Percentiles rank a stretch among this genome's conserved stretches.
phyloP scores from a whole-genome alignment of 2,329 filamentous ascomycete species.

The Colletotrichum phormii region DNA sequence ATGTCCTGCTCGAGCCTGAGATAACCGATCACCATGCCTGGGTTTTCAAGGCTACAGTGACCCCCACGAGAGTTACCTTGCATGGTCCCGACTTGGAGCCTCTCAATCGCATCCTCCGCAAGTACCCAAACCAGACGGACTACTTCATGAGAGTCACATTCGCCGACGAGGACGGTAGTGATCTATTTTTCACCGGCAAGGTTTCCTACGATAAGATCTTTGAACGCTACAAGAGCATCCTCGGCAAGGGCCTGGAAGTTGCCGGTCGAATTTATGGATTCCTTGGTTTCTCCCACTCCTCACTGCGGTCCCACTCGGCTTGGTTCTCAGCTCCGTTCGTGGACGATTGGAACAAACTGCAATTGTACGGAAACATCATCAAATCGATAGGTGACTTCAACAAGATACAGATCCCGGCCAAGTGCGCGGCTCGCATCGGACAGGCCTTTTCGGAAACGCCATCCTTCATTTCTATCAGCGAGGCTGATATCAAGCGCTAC shows the following conservation, averaged over 20 bases:
- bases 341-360: slow-evolving; percentile 45
- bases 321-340: slow-evolving; percentile 70
- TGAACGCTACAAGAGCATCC: slow-evolving; percentile 68
- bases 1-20: slow-evolving; percentile 37
- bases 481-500: slow-evolving; percentile 46
- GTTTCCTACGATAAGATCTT: slow-evolving; percentile 62
- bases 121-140: slow-evolving; percentile 68
- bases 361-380: slow-evolving; percentile 58
- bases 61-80: slow-evolving; percentile 68
- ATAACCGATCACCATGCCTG: slow-evolving; percentile 56
- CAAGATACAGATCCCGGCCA: slow-evolving; percentile 63
- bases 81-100: slow-evolving; percentile 74
- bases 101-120: slow-evolving; percentile 78
- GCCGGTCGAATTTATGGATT: slow-evolving; percentile 74
- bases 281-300: slow-evolving; percentile 84
- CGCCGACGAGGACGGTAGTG: slow-evolving; percentile 77
- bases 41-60: slow-evolving; percentile 69
- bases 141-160: slow-evolving; percentile 79
- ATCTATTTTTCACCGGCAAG: slow-evolving; percentile 67
- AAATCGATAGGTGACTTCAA: slow-evolving; percentile 61
- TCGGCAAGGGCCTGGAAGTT: slow-evolving; percentile 70
- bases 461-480: slow-evolving; percentile 65
- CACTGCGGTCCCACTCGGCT: slow-evolving; percentile 75
- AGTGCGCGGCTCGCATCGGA: slow-evolving; percentile 69
- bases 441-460: slow-evolving; percentile 82